Base-by-base conservation (phyloP, 176 grass and related monocot species). In the Zea luxurians region DNA sequence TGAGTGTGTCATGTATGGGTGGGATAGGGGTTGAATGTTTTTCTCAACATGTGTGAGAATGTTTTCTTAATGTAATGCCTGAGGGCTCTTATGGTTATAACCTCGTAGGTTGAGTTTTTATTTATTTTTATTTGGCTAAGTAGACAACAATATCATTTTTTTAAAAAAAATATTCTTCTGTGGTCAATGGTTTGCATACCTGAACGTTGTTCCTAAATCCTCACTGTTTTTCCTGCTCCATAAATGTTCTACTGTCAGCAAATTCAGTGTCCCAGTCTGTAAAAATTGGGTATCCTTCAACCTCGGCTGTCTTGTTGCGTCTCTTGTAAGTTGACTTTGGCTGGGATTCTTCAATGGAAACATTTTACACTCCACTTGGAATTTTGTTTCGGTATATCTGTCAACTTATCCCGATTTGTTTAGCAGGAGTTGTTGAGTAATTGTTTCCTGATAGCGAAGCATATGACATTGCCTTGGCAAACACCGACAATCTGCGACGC, bases 141-240 rank as follows among this genome's bases (percentile, higher is more conserved):
- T 49, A 34, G 5, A 7, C 66, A 6, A 50, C 13, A 2, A 49
- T 49, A 36, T 36, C 5, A 6, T 10, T 20, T 8, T 21, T 68
- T 21, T 21, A 47, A 47, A 46, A 44, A 27, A 27, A 27, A 0
- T 47, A 0, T 47, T 70, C 10, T 48, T 70, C 13, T 35, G 45
- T 49, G 21, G 68, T 27, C 6, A 35, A 70, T 70, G 45, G 43
- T 62, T 13, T 10, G 0, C 4, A 37, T 64, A n/a, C 21, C 55
- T 36, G 41, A 61, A 12, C 72, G 27, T 44, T 60, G 38, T 36
- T 64, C 45, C 21, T 61, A 4, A 61, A 36, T 60, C 37, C 37
- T 59, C 72, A 60, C 10, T 43, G 37, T 74, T 74, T 74, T 74
- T 74, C 10, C 17, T 74, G n/a, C 5, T 60, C 54, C 1, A 8